A percentile compares a stretch with the other conserved stretches of the same genome.
phyloP scores from a whole-genome alignment of 176 grass and related monocot genomes.

The Cenchrus americanus region DNA sequence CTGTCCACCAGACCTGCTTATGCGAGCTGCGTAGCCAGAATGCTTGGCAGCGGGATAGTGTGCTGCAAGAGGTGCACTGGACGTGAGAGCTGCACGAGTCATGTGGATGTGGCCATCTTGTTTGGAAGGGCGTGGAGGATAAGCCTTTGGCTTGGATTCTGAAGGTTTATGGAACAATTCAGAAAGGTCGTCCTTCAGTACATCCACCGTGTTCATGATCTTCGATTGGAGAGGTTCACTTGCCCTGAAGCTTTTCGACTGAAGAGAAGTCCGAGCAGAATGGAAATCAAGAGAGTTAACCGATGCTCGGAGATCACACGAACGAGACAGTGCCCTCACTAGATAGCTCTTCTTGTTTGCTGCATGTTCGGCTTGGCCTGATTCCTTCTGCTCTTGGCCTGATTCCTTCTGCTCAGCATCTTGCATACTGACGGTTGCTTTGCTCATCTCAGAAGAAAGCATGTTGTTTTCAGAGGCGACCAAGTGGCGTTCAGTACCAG shows the following conservation, averaged over 20 bases:
- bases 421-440: slow-evolving; percentile 20
- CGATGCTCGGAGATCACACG: slow-evolving; percentile 51
- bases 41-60: slow-evolving; percentile 38
- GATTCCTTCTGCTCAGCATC: slow-evolving; percentile 21
- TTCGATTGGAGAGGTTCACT: slow-evolving; percentile 53
- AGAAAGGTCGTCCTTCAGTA: slow-evolving; percentile 64
- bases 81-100: slow-evolving; percentile 13
- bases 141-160: slow-evolving; percentile 41
- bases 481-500: slow-evolving; percentile 21
- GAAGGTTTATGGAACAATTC: slow-evolving; percentile 63
- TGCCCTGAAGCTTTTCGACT: slow-evolving; percentile 51
- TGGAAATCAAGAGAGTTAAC: slow-evolving; percentile 50
- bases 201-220: slow-evolving; percentile 80
- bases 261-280: slow-evolving; percentile 51
- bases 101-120: slow-evolving; percentile 12
- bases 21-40: slow-evolving; percentile 35
- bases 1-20: slow-evolving; percentile 46
- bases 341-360: slow-evolving; percentile 34
- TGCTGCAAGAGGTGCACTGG: slow-evolving; percentile 46
- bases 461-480: not conserved
- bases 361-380: not conserved
- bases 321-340: slow-evolving; percentile 38
- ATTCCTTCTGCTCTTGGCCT: slow-evolving; percentile 16
- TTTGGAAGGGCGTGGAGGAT: slow-evolving; percentile 30
- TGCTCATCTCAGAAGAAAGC: not conserved